Evolutionary conservation across 371 early-diverging fungal species (phyloP), one percentile per base, ranked within the genome.

Genomic region (Coemansia sp.): DNA sequence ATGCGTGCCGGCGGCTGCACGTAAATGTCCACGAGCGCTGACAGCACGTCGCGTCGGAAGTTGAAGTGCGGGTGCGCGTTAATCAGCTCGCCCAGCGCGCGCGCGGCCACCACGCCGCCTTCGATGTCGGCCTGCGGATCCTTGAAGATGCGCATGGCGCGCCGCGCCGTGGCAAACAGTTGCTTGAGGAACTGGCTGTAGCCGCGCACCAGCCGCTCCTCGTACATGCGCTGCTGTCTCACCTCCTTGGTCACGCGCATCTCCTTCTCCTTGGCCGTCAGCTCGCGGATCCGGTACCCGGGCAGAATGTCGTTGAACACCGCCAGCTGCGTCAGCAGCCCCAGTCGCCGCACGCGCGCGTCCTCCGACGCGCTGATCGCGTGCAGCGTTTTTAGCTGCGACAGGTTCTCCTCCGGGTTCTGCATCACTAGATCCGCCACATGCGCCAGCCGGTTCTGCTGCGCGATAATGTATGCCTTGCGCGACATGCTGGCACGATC

Each of bases 271-370:
- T 85, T 81, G 42, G 89, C 92, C 0, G 94, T 87, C 59, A 94
- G 78, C 41, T 87, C 84, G 40, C 97, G 91, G 63, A 97, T 95
- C 56, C 93, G 87, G 80, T 97, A 97, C 10, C 92, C 95, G 1
- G 97, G 97, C 45, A 95, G 83, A 69, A 97, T 92, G 77, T 97
- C 97, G 63, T 89, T 86, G 81, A 88, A 95, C 1, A 97, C 90
- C 63, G 94, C 92, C 39, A 95, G 79, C 69, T 92, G 93, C 4
- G 94, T 90, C 48, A 96, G 77, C 39, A 94, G 77, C 1, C 88
- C 90, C 43, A 95, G 67, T 57, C 90, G 88, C 53, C 81, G 80
- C 53, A 90, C 77, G n/a, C 78, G 82, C 11, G 76, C 40, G 48
- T 80, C 80, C 3, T 79, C 76, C 53, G 88, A 86, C 26, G 78